Conservation (phyloP, 2,329 filamentous ascomycete genomes). For the Xylariomycetidae sp. region DNA sequence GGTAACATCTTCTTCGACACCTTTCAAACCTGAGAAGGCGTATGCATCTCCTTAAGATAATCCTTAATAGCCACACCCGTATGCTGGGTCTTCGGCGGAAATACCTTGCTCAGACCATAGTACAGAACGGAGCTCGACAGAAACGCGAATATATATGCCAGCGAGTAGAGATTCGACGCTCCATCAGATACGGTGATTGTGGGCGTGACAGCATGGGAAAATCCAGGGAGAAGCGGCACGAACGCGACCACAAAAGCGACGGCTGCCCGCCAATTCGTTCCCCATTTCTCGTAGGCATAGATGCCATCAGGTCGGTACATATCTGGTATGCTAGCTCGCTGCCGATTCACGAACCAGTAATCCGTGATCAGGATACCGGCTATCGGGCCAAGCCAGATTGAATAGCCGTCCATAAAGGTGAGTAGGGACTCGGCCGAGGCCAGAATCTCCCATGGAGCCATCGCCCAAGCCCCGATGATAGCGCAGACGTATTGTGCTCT, state of each 20-base stretch:
- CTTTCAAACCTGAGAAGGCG: background rate
- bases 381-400: slow-evolving; percentile 10
- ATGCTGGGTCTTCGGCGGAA: slow-evolving; percentile 1
- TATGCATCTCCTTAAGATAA: background rate
- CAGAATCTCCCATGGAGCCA: slow-evolving; percentile 11
- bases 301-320: slow-evolving; percentile 8
- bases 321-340: slow-evolving; percentile 4
- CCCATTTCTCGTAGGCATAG: slow-evolving; percentile 3
- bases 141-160: background rate
- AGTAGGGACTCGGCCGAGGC: slow-evolving; percentile 8
- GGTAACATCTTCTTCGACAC: too few species aligned
- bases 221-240: slow-evolving; percentile 3
- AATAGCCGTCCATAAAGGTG: slow-evolving; percentile 9
- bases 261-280: slow-evolving; percentile 5
- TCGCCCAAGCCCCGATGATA: slow-evolving; percentile 8
- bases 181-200: slow-evolving; percentile 2
- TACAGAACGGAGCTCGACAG: background rate
- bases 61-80: background rate
- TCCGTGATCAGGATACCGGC: slow-evolving; percentile 9
- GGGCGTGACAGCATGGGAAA: slow-evolving; percentile 2
- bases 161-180: slow-evolving; percentile 16
- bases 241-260: slow-evolving; percentile 3
- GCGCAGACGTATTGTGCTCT: slow-evolving; percentile 9
- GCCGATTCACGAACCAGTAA: slow-evolving; percentile 11
- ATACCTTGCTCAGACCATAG: background rate